Percentiles rank a stretch among this genome's conserved stretches.
Evolutionary conservation across 2,329 filamentous ascomycete species (phyloP).

Genomic region (Gaeumannomyces tritici): DNA sequence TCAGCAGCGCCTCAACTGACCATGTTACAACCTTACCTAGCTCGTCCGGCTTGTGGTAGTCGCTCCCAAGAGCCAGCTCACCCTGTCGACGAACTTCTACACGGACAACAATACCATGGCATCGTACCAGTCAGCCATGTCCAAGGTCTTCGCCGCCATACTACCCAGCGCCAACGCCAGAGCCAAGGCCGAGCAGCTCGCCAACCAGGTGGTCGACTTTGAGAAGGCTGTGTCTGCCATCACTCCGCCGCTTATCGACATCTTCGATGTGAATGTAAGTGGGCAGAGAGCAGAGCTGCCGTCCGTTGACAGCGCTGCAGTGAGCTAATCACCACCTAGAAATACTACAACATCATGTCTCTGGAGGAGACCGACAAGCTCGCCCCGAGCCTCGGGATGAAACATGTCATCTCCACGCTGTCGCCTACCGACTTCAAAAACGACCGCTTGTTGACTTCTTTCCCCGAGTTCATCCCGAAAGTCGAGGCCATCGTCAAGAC

Average conservation of each 20-base stretch:
- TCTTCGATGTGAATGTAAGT: neutral
- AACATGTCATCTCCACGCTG: slow-evolving; percentile 33
- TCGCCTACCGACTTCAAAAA: slow-evolving; percentile 31
- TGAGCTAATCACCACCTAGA: slow-evolving; percentile 23
- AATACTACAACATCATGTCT: slow-evolving; percentile 47
- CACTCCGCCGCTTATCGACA: slow-evolving; percentile 35
- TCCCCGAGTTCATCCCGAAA: slow-evolving; percentile 40
- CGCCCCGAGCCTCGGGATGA: slow-evolving; percentile 37
- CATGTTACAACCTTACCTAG: neutral
- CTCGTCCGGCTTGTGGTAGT: neutral
- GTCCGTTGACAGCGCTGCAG: neutral
- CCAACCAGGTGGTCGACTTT: slow-evolving; percentile 33
- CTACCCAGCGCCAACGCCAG: neutral
- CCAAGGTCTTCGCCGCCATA: neutral
- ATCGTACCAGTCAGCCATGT: neutral
- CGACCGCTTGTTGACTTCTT: slow-evolving; percentile 39
- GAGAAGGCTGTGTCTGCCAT: slow-evolving; percentile 43
- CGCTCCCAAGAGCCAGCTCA: neutral
- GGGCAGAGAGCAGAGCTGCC: neutral
- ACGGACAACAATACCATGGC: neutral
- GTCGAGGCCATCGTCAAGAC: slow-evolving; percentile 34
- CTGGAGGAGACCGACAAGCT: slow-evolving; percentile 36
- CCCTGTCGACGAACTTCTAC: slow-evolving; percentile 1
- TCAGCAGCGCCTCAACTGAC: neutral
- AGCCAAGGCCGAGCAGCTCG: slow-evolving; percentile 6